Conservation (phyloP, 495 filamentous ascomycete species). For the Lichenothelia convexa region DNA sequence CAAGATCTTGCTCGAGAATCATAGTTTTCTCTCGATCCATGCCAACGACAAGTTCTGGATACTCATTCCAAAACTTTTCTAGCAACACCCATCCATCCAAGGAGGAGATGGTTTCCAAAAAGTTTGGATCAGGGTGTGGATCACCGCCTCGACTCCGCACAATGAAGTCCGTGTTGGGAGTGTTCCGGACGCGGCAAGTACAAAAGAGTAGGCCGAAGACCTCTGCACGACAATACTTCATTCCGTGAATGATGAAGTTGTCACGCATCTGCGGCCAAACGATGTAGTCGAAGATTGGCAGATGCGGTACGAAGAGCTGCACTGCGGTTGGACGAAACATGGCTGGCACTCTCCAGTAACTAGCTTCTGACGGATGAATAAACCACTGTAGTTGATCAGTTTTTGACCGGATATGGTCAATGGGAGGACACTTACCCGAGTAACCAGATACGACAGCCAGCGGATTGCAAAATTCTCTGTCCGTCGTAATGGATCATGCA, state of each 20-base stretch:
- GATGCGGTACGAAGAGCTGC: neutral
- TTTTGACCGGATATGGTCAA: neutral
- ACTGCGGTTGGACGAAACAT: neutral
- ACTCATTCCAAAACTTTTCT: neutral
- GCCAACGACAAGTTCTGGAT: neutral
- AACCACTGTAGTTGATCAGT: neutral
- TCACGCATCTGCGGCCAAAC: neutral
- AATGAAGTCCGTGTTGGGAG: neutral
- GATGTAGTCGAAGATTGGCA: neutral
- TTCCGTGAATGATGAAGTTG: neutral
- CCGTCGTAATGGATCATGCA: neutral
- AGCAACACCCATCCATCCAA: neutral
- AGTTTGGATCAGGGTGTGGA: neutral
- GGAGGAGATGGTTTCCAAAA: neutral
- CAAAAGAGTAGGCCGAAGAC: neutral
- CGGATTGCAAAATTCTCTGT: neutral
- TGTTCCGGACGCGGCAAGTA: neutral
- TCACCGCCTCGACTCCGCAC: neutral
- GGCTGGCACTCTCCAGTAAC: neutral
- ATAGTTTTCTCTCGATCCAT: neutral
- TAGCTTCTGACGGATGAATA: neutral
- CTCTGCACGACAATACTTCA: neutral
- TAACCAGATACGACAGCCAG: neutral
- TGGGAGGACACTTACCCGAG: neutral
- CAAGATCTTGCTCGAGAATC: neutral